Conservation (phyloP, 495 filamentous ascomycete species). For the Aspergillus sclerotioniger region DNA sequence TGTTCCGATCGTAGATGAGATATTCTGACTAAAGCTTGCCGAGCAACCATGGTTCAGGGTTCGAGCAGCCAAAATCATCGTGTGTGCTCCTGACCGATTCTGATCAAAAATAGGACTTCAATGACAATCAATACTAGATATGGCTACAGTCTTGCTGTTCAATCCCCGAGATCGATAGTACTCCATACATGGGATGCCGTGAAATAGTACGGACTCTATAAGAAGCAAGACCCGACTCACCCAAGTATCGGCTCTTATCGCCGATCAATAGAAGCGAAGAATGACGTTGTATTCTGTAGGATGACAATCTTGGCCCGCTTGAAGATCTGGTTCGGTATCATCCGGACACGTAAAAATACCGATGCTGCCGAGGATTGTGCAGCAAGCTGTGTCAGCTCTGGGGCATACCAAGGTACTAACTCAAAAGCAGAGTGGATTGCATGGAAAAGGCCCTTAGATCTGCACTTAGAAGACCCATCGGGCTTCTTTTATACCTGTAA, state of each 20-base stretch:
- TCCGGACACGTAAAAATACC: neutral
- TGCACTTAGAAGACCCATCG: no score
- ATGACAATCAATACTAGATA: neutral
- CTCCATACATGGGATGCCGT: neutral
- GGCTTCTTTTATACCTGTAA: no score
- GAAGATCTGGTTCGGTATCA: constrained; percentile 2
- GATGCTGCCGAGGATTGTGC: neutral
- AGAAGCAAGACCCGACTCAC: neutral
- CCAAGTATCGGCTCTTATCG: neutral
- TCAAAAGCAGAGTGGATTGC: no score
- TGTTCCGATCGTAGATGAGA: neutral
- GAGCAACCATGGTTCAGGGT: neutral
- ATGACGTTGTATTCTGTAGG: neutral
- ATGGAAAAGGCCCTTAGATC: no score
- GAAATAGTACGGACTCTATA: neutral
- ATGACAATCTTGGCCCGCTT: neutral
- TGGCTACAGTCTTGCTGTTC: neutral
- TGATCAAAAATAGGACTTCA: neutral
- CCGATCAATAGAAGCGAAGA: constrained; percentile 1
- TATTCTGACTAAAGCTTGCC: neutral
- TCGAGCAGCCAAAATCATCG: neutral
- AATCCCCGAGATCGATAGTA: neutral
- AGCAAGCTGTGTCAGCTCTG: no score
- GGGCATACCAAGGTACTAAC: no score
- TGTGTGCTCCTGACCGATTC: neutral